Evolutionary conservation across 257 asterid species (phyloP), one percentile per base, ranked within the genome.

Genomic region (Paulownia fortunei): DNA sequence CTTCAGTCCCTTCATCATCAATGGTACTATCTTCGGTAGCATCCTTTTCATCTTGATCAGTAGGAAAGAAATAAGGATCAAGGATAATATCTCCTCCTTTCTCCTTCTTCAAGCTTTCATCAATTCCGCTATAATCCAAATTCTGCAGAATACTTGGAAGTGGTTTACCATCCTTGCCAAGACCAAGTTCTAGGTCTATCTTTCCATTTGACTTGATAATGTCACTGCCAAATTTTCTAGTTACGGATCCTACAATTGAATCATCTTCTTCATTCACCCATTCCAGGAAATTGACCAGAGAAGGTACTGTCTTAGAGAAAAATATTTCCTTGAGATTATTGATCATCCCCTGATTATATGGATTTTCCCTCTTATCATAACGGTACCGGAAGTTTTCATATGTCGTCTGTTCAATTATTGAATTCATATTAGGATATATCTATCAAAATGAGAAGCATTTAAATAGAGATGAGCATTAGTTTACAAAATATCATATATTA

Each of bases 371-470:
- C 92, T 82, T 91, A 37, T 94, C 98, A 72, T 94, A 92, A 61
- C 93, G 95, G 78, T 89, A 92, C 44, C 96, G 85, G 78, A 94
- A 94, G 90, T 87, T 94, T 81, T 92, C 98, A 71, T 94, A 92
- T 0, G 98, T 94, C 8, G 97, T 94, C 97, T 94, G 97, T 76
- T 26, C 73, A 80, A 76, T 24, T 72, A 34, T 23, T 51, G 68
- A 54, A 52, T 39, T 41, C 65, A 18, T 42, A 58, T 81, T 39
- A 64, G 64, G 61, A 78, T 26, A 30, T 42, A 21, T 37, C 9
- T 15, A 6, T 55, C 12, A 12, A 56, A 54, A 65, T 54, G 16
- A 8, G 46, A 65, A 75, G 10, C 37, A 32, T 39, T n/a, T 2
- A 18, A 62, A 27, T 12, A 26, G 12, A 27, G 12, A 26, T 12